Conservation (phyloP, 2,329 filamentous ascomycete species). For the Onygenales sp. region DNA sequence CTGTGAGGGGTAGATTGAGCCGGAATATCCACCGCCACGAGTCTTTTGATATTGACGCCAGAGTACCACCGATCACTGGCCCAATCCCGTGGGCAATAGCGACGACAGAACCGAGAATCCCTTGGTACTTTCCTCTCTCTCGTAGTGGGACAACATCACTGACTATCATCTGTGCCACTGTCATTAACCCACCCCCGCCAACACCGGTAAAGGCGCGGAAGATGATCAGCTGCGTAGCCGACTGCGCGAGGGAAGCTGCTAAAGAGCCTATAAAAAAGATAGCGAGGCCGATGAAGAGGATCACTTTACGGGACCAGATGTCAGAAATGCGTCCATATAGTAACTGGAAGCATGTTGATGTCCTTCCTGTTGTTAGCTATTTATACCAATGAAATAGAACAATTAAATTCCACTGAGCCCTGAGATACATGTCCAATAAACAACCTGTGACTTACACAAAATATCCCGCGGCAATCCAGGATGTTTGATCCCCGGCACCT, state of each 20-base stretch:
- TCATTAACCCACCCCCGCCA: constrained; percentile 51
- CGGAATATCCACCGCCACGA: constrained; percentile 43
- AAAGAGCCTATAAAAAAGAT: constrained; percentile 49
- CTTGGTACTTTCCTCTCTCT: constrained; percentile 54
- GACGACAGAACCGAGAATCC: constrained; percentile 39
- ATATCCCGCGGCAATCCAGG: constrained; percentile 48
- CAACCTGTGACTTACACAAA: constrained; percentile 46
- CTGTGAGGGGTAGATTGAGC: constrained; percentile 45
- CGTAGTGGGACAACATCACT: constrained; percentile 51
- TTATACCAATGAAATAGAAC: constrained; percentile 56
- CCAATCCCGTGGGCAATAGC: constrained; percentile 47
- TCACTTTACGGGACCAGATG: constrained; percentile 49
- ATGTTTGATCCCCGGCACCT: constrained; percentile 39
- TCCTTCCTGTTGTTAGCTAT: constrained; percentile 60
- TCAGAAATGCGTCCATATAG: constrained; percentile 55
- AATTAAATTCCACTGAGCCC: too few relatives aligned
- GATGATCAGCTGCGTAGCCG: constrained; percentile 48
- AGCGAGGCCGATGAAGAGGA: constrained; percentile 45
- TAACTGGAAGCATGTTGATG: constrained; percentile 57
- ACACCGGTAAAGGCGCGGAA: constrained; percentile 53
- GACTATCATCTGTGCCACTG: constrained; percentile 51
- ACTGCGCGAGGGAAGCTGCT: constrained; percentile 48
- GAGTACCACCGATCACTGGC: constrained; percentile 44
- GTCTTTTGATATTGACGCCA: constrained; percentile 33
- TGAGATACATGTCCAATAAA: too few relatives aligned